A percentile compares a stretch with the other conserved stretches of the same genome.
phyloP scores from a whole-genome alignment of 208 protist species.

The Trypanosoma conorhini region DNA sequence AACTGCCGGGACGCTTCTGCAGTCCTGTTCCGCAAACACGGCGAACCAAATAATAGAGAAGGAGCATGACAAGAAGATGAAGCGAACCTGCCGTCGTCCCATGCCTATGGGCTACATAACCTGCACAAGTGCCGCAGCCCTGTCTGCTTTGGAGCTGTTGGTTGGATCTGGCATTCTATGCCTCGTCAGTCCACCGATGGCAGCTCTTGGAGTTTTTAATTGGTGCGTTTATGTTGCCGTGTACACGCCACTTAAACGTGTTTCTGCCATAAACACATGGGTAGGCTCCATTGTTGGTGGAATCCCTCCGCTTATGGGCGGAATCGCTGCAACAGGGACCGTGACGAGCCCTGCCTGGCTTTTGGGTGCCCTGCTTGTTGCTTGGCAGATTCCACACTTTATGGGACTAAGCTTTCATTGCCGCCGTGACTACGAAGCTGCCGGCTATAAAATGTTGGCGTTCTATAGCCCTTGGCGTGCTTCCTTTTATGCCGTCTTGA shows the following conservation, averaged over 20 bases:
- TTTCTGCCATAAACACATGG: constrained; percentile 89
- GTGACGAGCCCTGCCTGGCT: constrained; percentile 61
- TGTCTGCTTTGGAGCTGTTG: constrained; percentile 55
- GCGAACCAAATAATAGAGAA: constrained; percentile 88
- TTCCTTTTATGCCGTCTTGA: constrained; percentile 84
- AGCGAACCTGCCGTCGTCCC: constrained; percentile 86
- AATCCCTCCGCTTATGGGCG: constrained; percentile 90
- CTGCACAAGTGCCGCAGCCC: constrained; percentile 30
- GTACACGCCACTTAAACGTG: constrained; percentile 91
- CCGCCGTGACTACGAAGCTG: constrained; percentile 86
- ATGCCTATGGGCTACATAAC: constrained; percentile 78
- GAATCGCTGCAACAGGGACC: constrained; percentile 56
- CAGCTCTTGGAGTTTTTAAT: constrained; percentile 73
- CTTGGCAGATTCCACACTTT: constrained; percentile 94
- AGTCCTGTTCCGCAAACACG: constrained; percentile 88
- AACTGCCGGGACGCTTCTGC: constrained; percentile 72
- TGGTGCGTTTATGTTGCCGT: constrained; percentile 86
- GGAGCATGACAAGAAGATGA: constrained; percentile 86
- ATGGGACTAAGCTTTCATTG: constrained; percentile 89
- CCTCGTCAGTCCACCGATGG: constrained; percentile 50
- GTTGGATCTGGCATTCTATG: constrained; percentile 75
- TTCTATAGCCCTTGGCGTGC: constrained; percentile 84
- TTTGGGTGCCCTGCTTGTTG: constrained; percentile 76
- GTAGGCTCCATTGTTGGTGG: constrained; percentile 92
- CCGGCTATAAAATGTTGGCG: constrained; percentile 92